These are phyloP conservation scores for Plasmodium vinckei DNA, from an alignment of 169 alveolate genomes.

Conservation along the genomic window DNA sequence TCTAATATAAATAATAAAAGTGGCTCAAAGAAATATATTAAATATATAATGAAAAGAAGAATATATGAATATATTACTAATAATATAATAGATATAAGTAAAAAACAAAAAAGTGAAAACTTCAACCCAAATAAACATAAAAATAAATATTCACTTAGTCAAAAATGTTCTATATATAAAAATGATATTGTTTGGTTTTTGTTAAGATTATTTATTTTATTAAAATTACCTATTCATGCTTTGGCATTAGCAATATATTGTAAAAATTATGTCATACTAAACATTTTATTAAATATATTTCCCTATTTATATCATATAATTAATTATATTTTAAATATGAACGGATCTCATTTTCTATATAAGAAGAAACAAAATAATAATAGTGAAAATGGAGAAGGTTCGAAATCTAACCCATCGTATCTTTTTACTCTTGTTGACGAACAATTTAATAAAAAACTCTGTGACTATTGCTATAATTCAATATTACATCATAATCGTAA, in stretches of 20 bases:
- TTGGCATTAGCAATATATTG: conserved; percentile 66
- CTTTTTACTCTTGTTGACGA: conserved; percentile 19
- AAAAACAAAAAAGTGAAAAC: not conserved
- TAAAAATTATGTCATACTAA: conserved; percentile 66
- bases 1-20: conserved; percentile 51
- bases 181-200: conserved; percentile 76
- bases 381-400: not conserved
- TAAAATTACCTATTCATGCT: conserved; percentile 74
- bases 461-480: conserved; percentile 58
- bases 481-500: conserved; percentile 55
- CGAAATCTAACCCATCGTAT: not conserved
- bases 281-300: conserved; percentile 49
- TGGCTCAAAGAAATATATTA: conserved; percentile 11
- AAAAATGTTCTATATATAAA: conserved; percentile 39
- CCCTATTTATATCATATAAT: conserved; percentile 63
- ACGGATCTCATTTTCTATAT: conserved; percentile 38
- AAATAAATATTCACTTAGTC: conserved; percentile 21
- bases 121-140: conserved; percentile 3
- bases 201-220: conserved; percentile 54
- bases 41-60: conserved; percentile 61
- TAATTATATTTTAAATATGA: conserved; percentile 73
- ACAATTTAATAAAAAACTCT: conserved; percentile 51
- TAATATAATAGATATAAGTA: conserved; percentile 42
- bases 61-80: conserved; percentile 58
- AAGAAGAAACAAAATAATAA: conserved; percentile 22